Base-by-base conservation (phyloP, 257 asterid species). In the Nicotiana obtusifolia region DNA sequence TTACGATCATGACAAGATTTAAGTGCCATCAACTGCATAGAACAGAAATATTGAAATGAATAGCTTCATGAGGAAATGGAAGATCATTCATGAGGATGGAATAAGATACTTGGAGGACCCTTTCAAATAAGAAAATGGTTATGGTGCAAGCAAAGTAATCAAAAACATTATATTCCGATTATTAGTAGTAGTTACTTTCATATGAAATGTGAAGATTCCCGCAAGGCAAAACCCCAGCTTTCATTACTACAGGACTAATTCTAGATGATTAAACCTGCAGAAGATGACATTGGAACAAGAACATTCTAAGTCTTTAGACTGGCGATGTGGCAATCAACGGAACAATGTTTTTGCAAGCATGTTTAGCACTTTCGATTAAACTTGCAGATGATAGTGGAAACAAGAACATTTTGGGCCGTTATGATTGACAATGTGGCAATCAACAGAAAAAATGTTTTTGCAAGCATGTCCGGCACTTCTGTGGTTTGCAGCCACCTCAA, bases 1-100 rank as follows among this genome's bases (percentile, higher is more conserved):
- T 93, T 94, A 80, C 97, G 98, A 84, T 90, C 93, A 77, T 95
- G 99, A 89, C 99, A 95, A 82, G 97, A 85, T 89, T 94, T 94
- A 9, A 95, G 93, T 14, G 97, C 97, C 97, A 88, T 88, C 90
- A 95, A 84, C 99, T 95, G 89, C 75, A 78, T 67, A 84, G 81
- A 84, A 82, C 13, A 76, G 28, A 71, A 87, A 83, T 81, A 53
- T 69, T 84, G 62, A 35, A 5, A 80, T 44, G 31, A 28, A 35
- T 69, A 47, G 28, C 64, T 13, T 47, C 35, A 6, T 80, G 75
- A 64, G 54, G 52, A 80, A 80, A 49, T 54, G 59, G 52, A 54
- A 80, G 37, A 64, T 26, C 35, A 3, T 44, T 14, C 26, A 52
- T 73, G 37, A 71, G 78, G 78, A 69, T n/a, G 56, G 28, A 67